Evolutionary conservation across 345 rosid species (phyloP), one percentile per base, ranked within the genome.

Genomic region (Lenwebbia sp.): DNA sequence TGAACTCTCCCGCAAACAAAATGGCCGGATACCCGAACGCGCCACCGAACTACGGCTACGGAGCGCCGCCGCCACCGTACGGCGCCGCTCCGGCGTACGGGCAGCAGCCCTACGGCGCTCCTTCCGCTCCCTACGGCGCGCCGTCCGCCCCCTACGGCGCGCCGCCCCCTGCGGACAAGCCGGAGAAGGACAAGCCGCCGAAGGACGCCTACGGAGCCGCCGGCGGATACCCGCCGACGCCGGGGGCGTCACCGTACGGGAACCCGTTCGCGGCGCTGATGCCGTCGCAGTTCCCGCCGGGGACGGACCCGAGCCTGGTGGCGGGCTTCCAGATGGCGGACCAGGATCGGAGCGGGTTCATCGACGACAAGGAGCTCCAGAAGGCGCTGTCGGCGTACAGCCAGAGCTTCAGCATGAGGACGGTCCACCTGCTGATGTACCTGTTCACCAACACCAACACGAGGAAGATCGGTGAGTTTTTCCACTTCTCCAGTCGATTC

Each of bases 281-380:
- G 58, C 99, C 99, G 23, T 97, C 98, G 75, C 84, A 92, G 56
- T 97, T 97, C 87, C 94, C 98, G 28, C 98, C 97, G 15, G 98
- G 96, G 9, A 96, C 98, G n/a, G 98, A 96, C 89, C 96, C 99
- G 41, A 92, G 55, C 89, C 76, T 97, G 78, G 89, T 97, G 86
- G 94, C 98, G 51, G 92, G 96, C 86, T 97, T 96, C 83, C 96
- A 94, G 86, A 52, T 90, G 84, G 99, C 99, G 23, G 99, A 96
- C 90, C 94, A 88, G 89, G 99, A 97, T 87, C 91, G 95, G 15
- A 97, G 99, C 87, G 99, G 98, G 0, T 86, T 95, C 54, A 95
- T 96, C 84, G 99, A 97, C 82, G 99, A 97, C 54, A 95, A 91
- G 85, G 99, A 97, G 89, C 91, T 96, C 82, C 98, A 97, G 90